phyloP scores from a whole-genome alignment of 805 yeast species.

The Saturnispora zaruensis region DNA sequence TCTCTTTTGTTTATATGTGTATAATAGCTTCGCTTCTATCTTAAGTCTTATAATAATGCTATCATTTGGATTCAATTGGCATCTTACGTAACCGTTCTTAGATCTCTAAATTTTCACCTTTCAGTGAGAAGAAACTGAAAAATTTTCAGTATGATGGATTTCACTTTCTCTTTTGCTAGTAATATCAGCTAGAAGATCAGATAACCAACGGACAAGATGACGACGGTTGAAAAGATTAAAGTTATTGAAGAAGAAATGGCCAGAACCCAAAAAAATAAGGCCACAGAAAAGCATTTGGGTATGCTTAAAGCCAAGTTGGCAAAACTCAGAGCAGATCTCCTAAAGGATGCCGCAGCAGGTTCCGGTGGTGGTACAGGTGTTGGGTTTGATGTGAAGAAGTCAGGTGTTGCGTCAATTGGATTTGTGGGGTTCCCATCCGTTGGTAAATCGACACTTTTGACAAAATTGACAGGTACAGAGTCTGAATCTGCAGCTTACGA shows the following conservation, averaged over 20 bases:
- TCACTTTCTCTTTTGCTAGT: neutral
- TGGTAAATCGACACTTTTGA: constrained; percentile 76
- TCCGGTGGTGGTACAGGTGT: constrained; percentile 89
- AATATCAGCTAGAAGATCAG: neutral
- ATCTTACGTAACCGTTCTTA: neutral
- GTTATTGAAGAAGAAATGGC: constrained; percentile 98
- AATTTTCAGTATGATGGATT: neutral
- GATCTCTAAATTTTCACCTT: neutral
- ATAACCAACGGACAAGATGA: constrained; percentile 31
- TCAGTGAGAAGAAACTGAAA: neutral
- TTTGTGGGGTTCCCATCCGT: constrained; percentile 98
- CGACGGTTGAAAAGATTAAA: constrained; percentile 67
- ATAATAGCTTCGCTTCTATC: neutral
- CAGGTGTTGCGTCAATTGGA: constrained; percentile 96
- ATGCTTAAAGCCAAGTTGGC: constrained; percentile 95
- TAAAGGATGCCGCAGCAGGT: constrained; percentile 58
- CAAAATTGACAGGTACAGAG: constrained; percentile 89
- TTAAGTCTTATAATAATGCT: neutral
- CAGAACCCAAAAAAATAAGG: constrained; percentile 94
- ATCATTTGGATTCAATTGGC: neutral
- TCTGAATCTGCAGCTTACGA: constrained; percentile 98
- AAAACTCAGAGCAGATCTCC: constrained; percentile 83
- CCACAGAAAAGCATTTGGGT: constrained; percentile 95
- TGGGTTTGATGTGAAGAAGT: constrained; percentile 97
- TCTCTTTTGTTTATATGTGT: neutral